Evolutionary conservation across 202 grass and related monocot genomes (phyloP).

Genomic region (Dendrocalamus latiflorus): DNA sequence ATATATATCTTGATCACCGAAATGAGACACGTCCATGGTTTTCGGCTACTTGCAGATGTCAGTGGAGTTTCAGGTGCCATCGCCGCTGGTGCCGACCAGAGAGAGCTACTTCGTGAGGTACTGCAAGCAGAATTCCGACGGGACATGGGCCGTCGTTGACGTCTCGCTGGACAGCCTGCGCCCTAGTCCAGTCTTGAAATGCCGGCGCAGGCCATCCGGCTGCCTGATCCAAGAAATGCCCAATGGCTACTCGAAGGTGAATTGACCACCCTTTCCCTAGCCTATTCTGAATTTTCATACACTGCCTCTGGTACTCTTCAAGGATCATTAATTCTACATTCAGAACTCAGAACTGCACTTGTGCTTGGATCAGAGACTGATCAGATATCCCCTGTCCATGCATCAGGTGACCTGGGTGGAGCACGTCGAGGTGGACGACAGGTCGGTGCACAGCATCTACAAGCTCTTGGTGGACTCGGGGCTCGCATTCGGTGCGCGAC

Average conservation of each 20-base stretch:
- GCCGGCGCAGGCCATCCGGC: constrained; percentile 73
- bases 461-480: constrained; percentile 77
- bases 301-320: neutral
- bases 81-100: constrained; percentile 79
- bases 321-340: neutral
- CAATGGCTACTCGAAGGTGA: constrained; percentile 91
- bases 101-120: constrained; percentile 92
- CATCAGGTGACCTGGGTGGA: constrained; percentile 89
- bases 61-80: constrained; percentile 94
- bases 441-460: constrained; percentile 90
- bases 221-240: constrained; percentile 97
- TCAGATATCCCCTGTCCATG: neutral
- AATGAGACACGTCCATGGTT: neutral
- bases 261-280: neutral
- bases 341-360: neutral
- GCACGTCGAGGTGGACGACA: constrained; percentile 91
- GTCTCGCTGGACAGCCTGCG: constrained; percentile 86
- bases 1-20: neutral
- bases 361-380: neutral
- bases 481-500: constrained; percentile 70
- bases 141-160: constrained; percentile 87
- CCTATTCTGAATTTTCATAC: neutral
- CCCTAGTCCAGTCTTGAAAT: constrained; percentile 45
- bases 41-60: constrained; percentile 55
- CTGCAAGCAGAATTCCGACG: constrained; percentile 86